phyloP scores from a whole-genome alignment of 176 grass and related monocot genomes.

The Urochloa ruziziensis region DNA sequence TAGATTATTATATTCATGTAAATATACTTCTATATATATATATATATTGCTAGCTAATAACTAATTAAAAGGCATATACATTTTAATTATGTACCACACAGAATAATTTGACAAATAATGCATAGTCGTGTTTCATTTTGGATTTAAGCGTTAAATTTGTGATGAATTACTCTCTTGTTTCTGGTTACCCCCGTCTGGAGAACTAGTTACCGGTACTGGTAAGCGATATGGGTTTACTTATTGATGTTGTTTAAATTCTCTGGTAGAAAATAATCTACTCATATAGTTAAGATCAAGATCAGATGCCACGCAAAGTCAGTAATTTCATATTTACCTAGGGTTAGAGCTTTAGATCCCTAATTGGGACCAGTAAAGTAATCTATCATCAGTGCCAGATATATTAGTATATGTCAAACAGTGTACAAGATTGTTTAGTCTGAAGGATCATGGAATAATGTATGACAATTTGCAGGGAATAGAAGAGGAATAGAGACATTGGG shows the following conservation, averaged over 20 bases:
- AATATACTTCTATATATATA: no score
- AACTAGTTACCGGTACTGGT: neutral
- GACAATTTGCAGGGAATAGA: slow-evolving; percentile 53
- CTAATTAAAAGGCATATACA: no score
- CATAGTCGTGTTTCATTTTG: no score
- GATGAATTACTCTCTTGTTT: no score
- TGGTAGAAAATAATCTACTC: neutral
- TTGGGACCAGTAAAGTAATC: slow-evolving; percentile 48
- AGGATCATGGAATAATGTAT: slow-evolving; percentile 32
- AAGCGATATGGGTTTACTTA: neutral
- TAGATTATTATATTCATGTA: neutral
- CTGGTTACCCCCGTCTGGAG: no score
- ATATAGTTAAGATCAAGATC: slow-evolving; percentile 27
- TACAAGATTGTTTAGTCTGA: slow-evolving; percentile 21
- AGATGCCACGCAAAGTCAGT: slow-evolving; percentile 41
- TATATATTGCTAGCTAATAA: no score
- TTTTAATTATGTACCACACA: no score
- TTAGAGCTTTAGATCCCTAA: slow-evolving; percentile 32
- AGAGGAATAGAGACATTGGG: slow-evolving; percentile 66
- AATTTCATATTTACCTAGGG: slow-evolving; percentile 41
- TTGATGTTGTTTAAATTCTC: neutral
- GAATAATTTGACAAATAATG: no score
- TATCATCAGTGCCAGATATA: slow-evolving; percentile 10
- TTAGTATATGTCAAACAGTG: slow-evolving; percentile 19
- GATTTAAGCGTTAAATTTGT: no score